These are phyloP conservation scores for Daldinia sp. DNA, from an alignment of 2,329 filamentous ascomycete species.

Conservation along the genomic window DNA sequence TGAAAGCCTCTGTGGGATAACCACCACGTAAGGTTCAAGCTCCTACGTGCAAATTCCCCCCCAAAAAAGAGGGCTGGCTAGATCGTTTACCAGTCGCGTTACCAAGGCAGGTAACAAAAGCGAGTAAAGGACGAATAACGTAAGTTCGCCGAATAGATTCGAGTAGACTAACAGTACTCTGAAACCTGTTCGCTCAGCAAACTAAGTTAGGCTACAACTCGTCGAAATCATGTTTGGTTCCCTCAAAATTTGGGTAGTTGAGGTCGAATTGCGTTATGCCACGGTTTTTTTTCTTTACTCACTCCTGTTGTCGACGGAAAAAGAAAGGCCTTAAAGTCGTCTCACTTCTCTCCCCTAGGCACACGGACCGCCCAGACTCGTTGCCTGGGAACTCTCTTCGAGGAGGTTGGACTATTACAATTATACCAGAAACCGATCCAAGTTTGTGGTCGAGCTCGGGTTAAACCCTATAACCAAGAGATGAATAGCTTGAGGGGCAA, in stretches of 20 bases:
- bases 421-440: not conserved
- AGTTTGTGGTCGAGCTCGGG: not conserved
- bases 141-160: conserved; percentile 21
- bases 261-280: conserved; percentile 28
- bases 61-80: conserved; percentile 32
- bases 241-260: conserved; percentile 37
- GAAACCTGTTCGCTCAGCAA: conserved; percentile 41
- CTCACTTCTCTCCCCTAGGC: conserved; percentile 19
- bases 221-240: conserved; percentile 22
- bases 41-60: not conserved
- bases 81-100: conserved; percentile 43
- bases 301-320: conserved; percentile 30
- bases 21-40: not conserved
- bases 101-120: conserved; percentile 33
- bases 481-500: not conserved
- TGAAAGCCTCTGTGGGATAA: conserved; percentile 36
- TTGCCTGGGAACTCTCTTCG: conserved; percentile 9
- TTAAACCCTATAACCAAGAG: not conserved
- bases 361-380: conserved; percentile 18
- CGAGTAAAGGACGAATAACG: conserved; percentile 6
- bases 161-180: conserved; percentile 28
- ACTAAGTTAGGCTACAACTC: conserved; percentile 52
- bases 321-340: conserved; percentile 23
- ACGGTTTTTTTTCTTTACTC: too few species aligned
- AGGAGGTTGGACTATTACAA: conserved; percentile 12